A percentile compares a stretch with the other conserved stretches of the same genome.
These are phyloP conservation scores for Helianthus tuberosus DNA, from an alignment of 129 eudicot species.

Conservation along the genomic window DNA sequence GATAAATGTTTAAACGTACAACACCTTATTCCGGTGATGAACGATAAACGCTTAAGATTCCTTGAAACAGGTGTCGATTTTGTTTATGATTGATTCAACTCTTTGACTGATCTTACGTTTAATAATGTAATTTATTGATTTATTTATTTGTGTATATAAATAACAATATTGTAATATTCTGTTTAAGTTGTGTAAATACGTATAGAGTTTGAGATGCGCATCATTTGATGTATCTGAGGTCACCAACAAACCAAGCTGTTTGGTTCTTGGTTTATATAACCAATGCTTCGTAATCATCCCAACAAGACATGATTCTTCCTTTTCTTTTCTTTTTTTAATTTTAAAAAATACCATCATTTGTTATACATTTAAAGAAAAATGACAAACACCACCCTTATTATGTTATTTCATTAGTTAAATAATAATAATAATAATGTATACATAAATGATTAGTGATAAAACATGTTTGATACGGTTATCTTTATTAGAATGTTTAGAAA, in stretches of 20 bases:
- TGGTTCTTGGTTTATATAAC: conserved; percentile 37
- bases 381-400: not conserved
- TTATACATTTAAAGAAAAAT: not conserved
- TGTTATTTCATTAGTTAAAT: not conserved
- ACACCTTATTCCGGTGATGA: not conserved
- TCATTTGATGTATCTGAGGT: conserved; percentile 34
- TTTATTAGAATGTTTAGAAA: not conserved
- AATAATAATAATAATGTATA: not conserved
- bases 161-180: not conserved
- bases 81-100: not conserved
- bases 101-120: not conserved
- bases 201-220: conserved; percentile 1
- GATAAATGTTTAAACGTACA: not conserved
- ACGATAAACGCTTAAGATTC: not conserved
- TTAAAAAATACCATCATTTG: not conserved
- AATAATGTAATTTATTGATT: not conserved
- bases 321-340: not conserved
- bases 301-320: not conserved
- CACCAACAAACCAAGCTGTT: conserved; percentile 53
- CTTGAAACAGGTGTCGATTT: not conserved
- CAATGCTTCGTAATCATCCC: conserved; percentile 37
- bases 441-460: not conserved
- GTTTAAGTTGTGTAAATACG: not conserved
- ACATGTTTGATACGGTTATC: not conserved
- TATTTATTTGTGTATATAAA: not conserved